Evolutionary conservation across 768 basidiomycete species (phyloP), one percentile per base, ranked within the genome.

Genomic region (Tephrocybe sp.): DNA sequence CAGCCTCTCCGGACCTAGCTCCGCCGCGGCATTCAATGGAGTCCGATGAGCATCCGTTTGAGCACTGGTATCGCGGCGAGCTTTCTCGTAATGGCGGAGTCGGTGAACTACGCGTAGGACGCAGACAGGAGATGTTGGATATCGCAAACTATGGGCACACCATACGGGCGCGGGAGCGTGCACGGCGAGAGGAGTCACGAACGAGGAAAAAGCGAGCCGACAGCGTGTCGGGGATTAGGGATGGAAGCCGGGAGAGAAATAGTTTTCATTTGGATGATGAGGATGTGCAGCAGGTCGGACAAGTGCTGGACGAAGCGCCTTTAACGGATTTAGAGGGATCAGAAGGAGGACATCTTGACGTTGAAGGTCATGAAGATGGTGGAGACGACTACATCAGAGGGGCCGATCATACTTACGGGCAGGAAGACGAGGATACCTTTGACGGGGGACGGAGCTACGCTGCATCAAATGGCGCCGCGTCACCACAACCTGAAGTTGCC

Each of bases 1-100:
- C 70, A 36, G 60, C 59, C 30, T 56, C 60, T 38, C 54, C 64
- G 8, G 70, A 74, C 19, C 74, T 73, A 39, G 62, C 69, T 33
- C 71, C 72, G n/a, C 64, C 76, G 4, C 77, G 89, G 39, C 69
- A 75, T 11, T 89, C 88, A 4, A 77, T 70, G 20, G 89, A 92
- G 19, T 90, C 88, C 5, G 89, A 89, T 54, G 90, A 92, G 62
- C 79, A 80, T 12, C 89, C 89, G 0, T 92, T 85, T 53, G 89
- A 92, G 60, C 90, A 93, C 60, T 92, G 90, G 90, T 93, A 93
- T 62, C 84, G 90, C 43, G 90, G 90, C 1, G 90, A 93, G 58
- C 80, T 89, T 4, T 84, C 89, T 11, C 77, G 90, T 42, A 93
- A 93, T 61, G 90, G 90, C 20, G 90, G 90, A n/a, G 89, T 92